Evolutionary conservation across 2,329 filamentous ascomycete genomes (phyloP), one percentile per base, ranked within the genome.

Genomic region (Hypoxylon sp.): DNA sequence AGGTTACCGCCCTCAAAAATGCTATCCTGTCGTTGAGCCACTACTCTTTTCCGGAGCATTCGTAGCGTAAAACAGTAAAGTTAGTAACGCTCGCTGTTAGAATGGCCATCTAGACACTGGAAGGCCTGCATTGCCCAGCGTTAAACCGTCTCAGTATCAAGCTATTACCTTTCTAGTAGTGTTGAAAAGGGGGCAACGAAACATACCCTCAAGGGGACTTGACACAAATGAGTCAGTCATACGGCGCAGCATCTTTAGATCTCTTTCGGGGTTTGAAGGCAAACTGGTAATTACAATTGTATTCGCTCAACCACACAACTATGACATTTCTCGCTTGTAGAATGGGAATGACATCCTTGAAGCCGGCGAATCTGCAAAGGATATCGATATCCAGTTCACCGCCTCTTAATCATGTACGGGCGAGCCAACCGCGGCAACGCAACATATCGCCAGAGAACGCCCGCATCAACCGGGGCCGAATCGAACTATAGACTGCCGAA

Each of bases 331-430:
- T 56, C 47, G 51, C 46, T 47, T 48, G 24, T 51, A 22, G 29
- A 44, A 47, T 60, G 24, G 48, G 51, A 57, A 63, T 47, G 58
- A 47, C 37, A 57, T 52, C 53, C 48, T 62, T 51, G 53, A 37
- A 54, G 17, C 31, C 50, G 46, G 37, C 24, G 46, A 52, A 26
- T 39, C 29, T 53, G 29, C 31, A 47, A 57, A 64, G 26, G 52
- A 22, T 31, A 46, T 51, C 24, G 58, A 63, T 31, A 33, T 53
- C 47, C 33, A 62, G 48, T 54, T 48, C 54, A 44, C 56, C 56
- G 56, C 56, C 17, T 60, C 56, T 60, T 60, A 22, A 44, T 33
- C n/a, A 60, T 48, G 35, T 60, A 51, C 56, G 47, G 39, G 10
- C 50, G 13, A 54, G 51, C 31, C 51, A 55, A 53, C 42, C 48